These are phyloP conservation scores for Guyanaporus albipodus DNA, from an alignment of 768 basidiomycete genomes.

Conservation along the genomic window DNA sequence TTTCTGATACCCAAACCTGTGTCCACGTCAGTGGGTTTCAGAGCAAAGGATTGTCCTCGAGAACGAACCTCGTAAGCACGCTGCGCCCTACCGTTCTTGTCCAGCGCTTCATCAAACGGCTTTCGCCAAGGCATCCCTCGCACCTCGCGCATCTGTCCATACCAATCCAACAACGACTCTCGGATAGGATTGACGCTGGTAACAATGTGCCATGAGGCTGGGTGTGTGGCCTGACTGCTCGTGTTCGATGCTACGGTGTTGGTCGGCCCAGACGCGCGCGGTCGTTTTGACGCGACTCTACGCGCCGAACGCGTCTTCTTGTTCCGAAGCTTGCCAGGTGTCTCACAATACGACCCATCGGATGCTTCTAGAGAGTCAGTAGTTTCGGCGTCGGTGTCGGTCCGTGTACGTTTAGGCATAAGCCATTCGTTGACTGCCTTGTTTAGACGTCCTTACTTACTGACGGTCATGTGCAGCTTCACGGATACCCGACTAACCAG, in stretches of 20 bases:
- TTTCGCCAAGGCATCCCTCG: slow-evolving; percentile 95
- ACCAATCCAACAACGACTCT: slow-evolving; percentile 64
- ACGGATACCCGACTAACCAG: too few relatives aligned
- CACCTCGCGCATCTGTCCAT: slow-evolving; percentile 54
- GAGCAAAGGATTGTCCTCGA: neutral
- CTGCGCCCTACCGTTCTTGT: slow-evolving; percentile 63
- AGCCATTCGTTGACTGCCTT: too few relatives aligned
- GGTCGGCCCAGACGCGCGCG: neutral
- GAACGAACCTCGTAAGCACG: slow-evolving; percentile 82
- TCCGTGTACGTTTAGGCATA: slow-evolving; percentile 33
- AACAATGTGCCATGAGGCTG: slow-evolving; percentile 48
- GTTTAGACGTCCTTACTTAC: too few relatives aligned
- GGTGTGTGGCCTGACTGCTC: slow-evolving; percentile 30
- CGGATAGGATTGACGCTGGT: slow-evolving; percentile 38
- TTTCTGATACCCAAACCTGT: slow-evolving; percentile 86
- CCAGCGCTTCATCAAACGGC: slow-evolving; percentile 52
- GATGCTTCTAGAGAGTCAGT: slow-evolving; percentile 12
- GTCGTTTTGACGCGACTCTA: slow-evolving; percentile 13
- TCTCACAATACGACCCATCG: slow-evolving; percentile 22
- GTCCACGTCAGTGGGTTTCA: neutral
- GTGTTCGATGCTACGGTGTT: neutral
- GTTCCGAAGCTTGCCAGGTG: slow-evolving; percentile 3
- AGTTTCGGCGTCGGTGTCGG: slow-evolving; percentile 12
- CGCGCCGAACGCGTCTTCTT: slow-evolving; percentile 18
- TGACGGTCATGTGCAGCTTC: too few relatives aligned